These are phyloP conservation scores for Penicillium brevicompactum DNA, from an alignment of 2,329 filamentous ascomycete species.

Conservation along the genomic window DNA sequence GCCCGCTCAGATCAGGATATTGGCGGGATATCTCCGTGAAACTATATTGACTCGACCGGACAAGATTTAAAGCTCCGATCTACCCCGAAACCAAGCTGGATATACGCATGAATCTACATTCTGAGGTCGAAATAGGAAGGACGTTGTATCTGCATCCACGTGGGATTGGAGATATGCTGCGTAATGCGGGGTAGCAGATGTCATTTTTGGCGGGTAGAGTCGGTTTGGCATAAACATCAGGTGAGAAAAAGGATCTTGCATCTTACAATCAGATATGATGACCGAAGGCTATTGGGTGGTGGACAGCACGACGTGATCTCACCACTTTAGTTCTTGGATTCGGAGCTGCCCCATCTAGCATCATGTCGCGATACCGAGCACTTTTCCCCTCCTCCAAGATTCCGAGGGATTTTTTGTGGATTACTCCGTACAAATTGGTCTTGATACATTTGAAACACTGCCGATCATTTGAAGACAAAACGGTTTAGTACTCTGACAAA, in stretches of 20 bases:
- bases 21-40: neutral
- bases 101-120: neutral
- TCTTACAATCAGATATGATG: neutral
- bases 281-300: neutral
- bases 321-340: neutral
- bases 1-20: neutral
- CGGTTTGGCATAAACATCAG: neutral
- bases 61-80: conserved; percentile 1
- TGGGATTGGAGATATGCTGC: neutral
- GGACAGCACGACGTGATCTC: neutral
- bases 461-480: neutral
- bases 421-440: neutral
- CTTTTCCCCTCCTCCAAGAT: too few relatives aligned
- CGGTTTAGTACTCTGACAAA: neutral
- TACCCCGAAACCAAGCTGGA: neutral
- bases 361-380: too few relatives aligned
- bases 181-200: neutral
- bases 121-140: conserved; percentile 2
- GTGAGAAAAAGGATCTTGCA: neutral
- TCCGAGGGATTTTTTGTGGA: neutral
- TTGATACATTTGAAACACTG: neutral
- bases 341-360: neutral
- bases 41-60: too few relatives aligned
- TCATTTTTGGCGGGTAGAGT: neutral
- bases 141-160: neutral